Conservation (phyloP, 495 filamentous ascomycete species). For the Lophiostoma macrostomum region DNA sequence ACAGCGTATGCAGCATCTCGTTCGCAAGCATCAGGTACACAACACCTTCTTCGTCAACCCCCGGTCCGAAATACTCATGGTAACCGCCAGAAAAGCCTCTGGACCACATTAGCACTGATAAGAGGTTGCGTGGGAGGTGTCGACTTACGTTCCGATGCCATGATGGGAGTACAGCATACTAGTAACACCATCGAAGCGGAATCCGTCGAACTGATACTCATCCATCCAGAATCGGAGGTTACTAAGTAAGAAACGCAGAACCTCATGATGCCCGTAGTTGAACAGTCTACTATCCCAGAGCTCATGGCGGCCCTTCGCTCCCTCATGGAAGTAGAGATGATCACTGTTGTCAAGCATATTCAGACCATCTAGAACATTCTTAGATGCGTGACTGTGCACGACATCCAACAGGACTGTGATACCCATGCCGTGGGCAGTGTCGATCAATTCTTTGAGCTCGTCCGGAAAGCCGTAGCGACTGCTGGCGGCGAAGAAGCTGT, state of each 20-base stretch:
- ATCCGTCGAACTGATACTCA: slow-evolving; percentile 93
- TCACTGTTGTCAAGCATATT: slow-evolving; percentile 95
- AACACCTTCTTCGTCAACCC: slow-evolving; percentile 92
- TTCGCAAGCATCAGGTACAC: slow-evolving; percentile 97
- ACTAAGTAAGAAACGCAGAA: slow-evolving; percentile 87
- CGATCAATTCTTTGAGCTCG: slow-evolving; percentile 92
- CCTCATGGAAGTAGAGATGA: slow-evolving; percentile 91
- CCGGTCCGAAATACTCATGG: slow-evolving; percentile 92
- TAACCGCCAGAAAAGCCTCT: slow-evolving; percentile 98
- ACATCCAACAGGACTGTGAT: slow-evolving; percentile 92
- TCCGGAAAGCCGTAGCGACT: slow-evolving; percentile 93
- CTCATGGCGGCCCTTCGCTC: slow-evolving; percentile 77
- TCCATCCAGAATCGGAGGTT: slow-evolving; percentile 99
- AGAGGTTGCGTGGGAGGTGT: background rate
- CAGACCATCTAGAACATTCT: slow-evolving; percentile 90
- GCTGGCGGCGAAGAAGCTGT: slow-evolving; percentile 97
- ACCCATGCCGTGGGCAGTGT: slow-evolving; percentile 89
- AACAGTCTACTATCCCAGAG: slow-evolving; percentile 95
- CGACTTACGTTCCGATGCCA: slow-evolving; percentile 92
- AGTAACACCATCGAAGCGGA: slow-evolving; percentile 96
- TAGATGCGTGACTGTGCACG: slow-evolving; percentile 95
- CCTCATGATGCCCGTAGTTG: slow-evolving; percentile 95
- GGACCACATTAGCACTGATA: slow-evolving; percentile 29
- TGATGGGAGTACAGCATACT: slow-evolving; percentile 97
- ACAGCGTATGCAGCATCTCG: slow-evolving; percentile 87